A percentile compares a stretch with the other conserved stretches of the same genome.
Evolutionary conservation across 352 stramenopile species (phyloP).

Genomic region (Phytophthora fragariaefolia): DNA sequence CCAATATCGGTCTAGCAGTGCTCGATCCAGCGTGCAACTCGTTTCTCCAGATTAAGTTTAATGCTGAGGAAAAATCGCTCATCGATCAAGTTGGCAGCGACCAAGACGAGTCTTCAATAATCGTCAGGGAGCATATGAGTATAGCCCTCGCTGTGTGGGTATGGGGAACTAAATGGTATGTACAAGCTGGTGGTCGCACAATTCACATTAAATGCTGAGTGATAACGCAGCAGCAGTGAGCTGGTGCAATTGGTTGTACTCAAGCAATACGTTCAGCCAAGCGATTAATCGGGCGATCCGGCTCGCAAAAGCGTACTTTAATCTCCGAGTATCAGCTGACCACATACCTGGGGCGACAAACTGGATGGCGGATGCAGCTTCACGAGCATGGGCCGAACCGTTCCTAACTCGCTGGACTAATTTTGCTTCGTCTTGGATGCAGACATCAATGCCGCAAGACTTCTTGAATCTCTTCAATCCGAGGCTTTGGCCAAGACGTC

Average conservation of each 20-base stretch:
- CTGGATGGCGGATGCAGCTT: constrained; percentile 33
- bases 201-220: constrained; percentile 6
- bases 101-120: not conserved
- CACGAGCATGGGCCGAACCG: constrained; percentile 20
- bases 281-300: constrained; percentile 39
- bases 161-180: constrained; percentile 1
- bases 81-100: not conserved
- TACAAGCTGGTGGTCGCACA: not conserved
- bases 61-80: not conserved
- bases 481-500: constrained; percentile 9
- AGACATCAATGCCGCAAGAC: constrained; percentile 1
- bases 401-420: constrained; percentile 12
- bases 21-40: not conserved
- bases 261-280: constrained; percentile 21
- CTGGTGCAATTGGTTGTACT: constrained; percentile 25
- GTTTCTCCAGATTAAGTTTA: constrained; percentile 7
- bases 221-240: constrained; percentile 32
- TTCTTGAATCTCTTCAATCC: constrained; percentile 19
- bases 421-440: constrained; percentile 7
- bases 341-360: constrained; percentile 27
- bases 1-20: not conserved
- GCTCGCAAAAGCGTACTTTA: constrained; percentile 16
- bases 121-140: constrained; percentile 1
- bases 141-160: constrained; percentile 2
- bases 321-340: constrained; percentile 10